A percentile compares a stretch with the other conserved stretches of the same genome.
Conservation (phyloP, 2,329 filamentous ascomycete genomes). For the Diaporthe citrichinensis region DNA sequence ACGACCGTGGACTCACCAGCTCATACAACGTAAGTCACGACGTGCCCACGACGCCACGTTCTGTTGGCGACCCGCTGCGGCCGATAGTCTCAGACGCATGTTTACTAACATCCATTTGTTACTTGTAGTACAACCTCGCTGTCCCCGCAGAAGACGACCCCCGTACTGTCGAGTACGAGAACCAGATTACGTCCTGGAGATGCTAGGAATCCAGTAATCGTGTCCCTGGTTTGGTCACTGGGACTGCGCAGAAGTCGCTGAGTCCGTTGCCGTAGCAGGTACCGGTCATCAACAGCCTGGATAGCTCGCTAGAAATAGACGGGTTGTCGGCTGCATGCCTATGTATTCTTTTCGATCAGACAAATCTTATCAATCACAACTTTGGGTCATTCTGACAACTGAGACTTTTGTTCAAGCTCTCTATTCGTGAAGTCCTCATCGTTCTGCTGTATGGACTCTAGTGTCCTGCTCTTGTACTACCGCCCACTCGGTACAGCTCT, state of each 20-base stretch:
- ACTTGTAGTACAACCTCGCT: not conserved
- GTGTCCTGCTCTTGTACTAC: not conserved
- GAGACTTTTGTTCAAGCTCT: no score
- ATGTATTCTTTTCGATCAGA: not conserved
- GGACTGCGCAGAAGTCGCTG: not conserved
- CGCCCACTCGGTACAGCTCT: not conserved
- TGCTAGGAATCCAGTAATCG: not conserved
- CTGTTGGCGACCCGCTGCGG: no score
- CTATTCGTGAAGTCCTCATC: not conserved
- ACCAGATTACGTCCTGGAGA: slow-evolving; percentile 23
- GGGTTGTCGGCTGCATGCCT: not conserved
- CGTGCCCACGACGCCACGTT: rapidly evolving
- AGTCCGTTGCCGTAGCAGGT: not conserved
- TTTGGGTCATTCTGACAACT: not conserved
- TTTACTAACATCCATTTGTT: not conserved
- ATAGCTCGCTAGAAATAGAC: not conserved
- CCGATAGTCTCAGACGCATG: not conserved
- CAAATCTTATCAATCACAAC: not conserved
- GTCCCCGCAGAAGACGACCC: not conserved
- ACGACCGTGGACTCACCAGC: slow-evolving; percentile 11
- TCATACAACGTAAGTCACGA: slow-evolving; percentile 13
- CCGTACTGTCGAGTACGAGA: slow-evolving; percentile 4
- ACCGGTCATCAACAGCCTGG: not conserved
- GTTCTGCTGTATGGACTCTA: not conserved
- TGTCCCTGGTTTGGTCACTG: not conserved